phyloP scores from a whole-genome alignment of 169 alveolate genomes.

The Eimeria falciformis region DNA sequence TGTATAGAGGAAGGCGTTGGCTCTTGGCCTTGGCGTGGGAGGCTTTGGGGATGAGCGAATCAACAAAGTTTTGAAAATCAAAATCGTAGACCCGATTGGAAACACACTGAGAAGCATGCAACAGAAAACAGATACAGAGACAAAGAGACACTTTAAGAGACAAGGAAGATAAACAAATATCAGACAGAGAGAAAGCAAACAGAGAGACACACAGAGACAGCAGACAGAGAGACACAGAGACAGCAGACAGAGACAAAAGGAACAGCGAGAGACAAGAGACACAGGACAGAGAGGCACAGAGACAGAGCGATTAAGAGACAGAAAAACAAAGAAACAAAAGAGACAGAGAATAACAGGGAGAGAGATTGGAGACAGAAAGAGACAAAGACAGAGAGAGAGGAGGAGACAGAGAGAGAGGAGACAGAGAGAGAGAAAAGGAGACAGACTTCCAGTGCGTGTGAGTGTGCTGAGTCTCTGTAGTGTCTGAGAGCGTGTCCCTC shows the following conservation, averaged over 20 bases:
- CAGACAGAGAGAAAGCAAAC: neutral
- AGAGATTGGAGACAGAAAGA: neutral
- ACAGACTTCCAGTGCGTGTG: conserved; percentile 80
- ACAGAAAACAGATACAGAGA: neutral
- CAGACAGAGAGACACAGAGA: no score
- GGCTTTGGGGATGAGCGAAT: neutral
- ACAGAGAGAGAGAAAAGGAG: no score
- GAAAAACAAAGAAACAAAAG: neutral
- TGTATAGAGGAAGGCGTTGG: no score
- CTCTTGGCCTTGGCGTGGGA: neutral
- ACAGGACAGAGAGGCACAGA: neutral
- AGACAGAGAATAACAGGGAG: neutral
- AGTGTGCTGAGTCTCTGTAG: conserved; percentile 74
- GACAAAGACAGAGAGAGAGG: neutral
- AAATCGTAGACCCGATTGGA: neutral
- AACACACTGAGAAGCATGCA: neutral
- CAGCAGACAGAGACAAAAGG: no score
- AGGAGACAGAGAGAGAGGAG: neutral
- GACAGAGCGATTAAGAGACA: neutral
- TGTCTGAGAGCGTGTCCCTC: conserved; percentile 82
- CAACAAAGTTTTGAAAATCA: neutral
- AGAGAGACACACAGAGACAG: no score
- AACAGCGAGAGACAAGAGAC: no score
- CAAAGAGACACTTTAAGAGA: neutral
- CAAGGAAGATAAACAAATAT: neutral